These are phyloP conservation scores for Coniosporium tulheliwenetii DNA, from an alignment of 2,329 filamentous ascomycete species.

Conservation along the genomic window DNA sequence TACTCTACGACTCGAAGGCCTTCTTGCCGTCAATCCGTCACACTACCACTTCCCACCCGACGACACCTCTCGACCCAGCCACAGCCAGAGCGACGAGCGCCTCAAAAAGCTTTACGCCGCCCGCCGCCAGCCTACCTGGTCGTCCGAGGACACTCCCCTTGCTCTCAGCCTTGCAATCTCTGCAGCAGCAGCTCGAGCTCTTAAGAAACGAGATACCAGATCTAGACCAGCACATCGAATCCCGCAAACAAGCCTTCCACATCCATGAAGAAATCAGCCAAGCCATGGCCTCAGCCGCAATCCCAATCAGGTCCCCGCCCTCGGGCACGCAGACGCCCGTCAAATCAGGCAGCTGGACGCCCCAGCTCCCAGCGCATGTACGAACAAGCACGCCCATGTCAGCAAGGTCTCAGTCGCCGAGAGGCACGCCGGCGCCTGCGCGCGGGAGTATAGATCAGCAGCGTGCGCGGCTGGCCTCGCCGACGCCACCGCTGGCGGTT, in stretches of 20 bases:
- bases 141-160: constrained; percentile 16
- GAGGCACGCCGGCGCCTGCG: too few relatives aligned
- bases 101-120: constrained; percentile 13
- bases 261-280: constrained; percentile 28
- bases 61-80: not conserved
- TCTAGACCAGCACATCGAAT: constrained; percentile 30
- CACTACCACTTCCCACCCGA: constrained; percentile 17
- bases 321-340: too few relatives aligned
- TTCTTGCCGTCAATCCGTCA: constrained; percentile 61
- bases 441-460: too few relatives aligned
- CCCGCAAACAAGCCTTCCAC: constrained; percentile 32
- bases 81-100: not conserved
- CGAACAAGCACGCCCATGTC: too few relatives aligned
- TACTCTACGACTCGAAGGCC: constrained; percentile 75
- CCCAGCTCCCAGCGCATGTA: too few relatives aligned
- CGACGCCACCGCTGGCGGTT: constrained; percentile 8
- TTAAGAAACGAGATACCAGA: constrained; percentile 28
- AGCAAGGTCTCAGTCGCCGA: too few relatives aligned
- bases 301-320: too few relatives aligned
- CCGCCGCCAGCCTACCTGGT: constrained; percentile 20
- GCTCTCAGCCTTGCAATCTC: constrained; percentile 23
- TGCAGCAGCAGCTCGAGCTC: constrained; percentile 24
- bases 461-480: not conserved
- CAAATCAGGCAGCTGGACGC: too few relatives aligned
- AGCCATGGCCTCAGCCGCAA: constrained; percentile 9